Evolutionary conservation across 129 eudicot genomes (phyloP).

Genomic region (Pseudognaphalium luteoalbum): DNA sequence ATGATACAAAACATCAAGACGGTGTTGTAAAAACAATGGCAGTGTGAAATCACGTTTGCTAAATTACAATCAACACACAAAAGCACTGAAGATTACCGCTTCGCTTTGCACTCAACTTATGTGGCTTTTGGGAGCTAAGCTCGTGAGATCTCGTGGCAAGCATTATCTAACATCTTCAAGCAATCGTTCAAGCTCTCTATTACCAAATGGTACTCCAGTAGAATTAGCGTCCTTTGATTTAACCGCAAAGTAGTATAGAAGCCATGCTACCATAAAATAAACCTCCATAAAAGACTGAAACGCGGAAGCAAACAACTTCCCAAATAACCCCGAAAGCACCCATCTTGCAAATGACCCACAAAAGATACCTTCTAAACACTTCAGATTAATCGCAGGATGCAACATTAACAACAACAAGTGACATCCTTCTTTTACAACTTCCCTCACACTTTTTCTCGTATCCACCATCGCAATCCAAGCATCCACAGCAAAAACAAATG

Average conservation of each 20-base stretch:
- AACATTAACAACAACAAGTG: constrained; percentile 63
- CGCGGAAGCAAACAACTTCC: constrained; percentile 61
- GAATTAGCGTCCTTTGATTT: constrained; percentile 69
- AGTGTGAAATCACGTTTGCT: constrained; percentile 51
- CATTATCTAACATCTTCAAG: constrained; percentile 65
- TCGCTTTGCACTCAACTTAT: constrained; percentile 23
- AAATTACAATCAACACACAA: constrained; percentile 44
- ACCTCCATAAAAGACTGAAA: constrained; percentile 85
- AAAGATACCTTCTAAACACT: constrained; percentile 69
- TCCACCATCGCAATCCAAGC: constrained; percentile 92
- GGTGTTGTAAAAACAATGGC: constrained; percentile 53
- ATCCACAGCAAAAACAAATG: constrained; percentile 75
- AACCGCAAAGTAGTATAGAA: constrained; percentile 72
- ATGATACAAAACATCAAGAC: constrained; percentile 52
- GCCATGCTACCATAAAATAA: constrained; percentile 90
- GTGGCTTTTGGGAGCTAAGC: constrained; percentile 28
- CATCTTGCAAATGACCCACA: constrained; percentile 79
- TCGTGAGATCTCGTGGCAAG: constrained; percentile 22
- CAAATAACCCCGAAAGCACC: constrained; percentile 51
- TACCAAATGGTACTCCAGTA: constrained; percentile 69
- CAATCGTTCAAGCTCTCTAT: constrained; percentile 72
- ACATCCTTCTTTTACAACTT: constrained; percentile 88
- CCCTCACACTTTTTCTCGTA: constrained; percentile 78
- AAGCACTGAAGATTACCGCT: constrained; percentile 57
- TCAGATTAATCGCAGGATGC: constrained; percentile 66